A percentile compares a stretch with the other conserved stretches of the same genome.
Conservation (phyloP, 129 eudicot species). For the Calendula officinalis region DNA sequence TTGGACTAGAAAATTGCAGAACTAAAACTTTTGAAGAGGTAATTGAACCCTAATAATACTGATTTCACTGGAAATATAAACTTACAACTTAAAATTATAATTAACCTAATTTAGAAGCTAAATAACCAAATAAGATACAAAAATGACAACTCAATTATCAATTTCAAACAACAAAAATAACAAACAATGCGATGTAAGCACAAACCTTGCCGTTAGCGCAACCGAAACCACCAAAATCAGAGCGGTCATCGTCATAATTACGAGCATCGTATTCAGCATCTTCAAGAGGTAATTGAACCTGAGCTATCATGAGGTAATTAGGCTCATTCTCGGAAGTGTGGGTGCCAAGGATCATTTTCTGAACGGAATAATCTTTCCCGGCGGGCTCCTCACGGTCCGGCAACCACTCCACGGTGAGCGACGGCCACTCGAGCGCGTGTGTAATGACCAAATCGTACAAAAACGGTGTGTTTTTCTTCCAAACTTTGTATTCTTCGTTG, state of each 20-base stretch:
- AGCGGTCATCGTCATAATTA: constrained; percentile 63
- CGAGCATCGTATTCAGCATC: constrained; percentile 88
- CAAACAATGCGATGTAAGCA: neutral
- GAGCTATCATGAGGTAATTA: constrained; percentile 81
- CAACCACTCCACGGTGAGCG: constrained; percentile 93
- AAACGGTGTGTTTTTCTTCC: constrained; percentile 94
- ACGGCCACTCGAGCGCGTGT: constrained; percentile 95
- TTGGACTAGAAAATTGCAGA: too few relatives aligned
- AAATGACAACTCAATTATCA: neutral
- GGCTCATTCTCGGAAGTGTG: constrained; percentile 89
- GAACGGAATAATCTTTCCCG: constrained; percentile 79
- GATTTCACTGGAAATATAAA: neutral
- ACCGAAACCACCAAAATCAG: constrained; percentile 75
- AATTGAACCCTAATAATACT: too few relatives aligned
- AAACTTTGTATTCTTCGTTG: constrained; percentile 94
- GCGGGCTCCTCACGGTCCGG: constrained; percentile 85
- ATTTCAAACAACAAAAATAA: neutral
- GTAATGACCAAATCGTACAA: constrained; percentile 83
- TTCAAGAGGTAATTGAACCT: constrained; percentile 83
- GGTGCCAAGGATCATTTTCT: constrained; percentile 88
- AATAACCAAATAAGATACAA: too few relatives aligned
- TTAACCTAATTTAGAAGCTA: too few relatives aligned
- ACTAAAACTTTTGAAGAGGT: too few relatives aligned
- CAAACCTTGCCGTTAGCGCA: constrained; percentile 75
- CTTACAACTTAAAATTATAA: neutral